Percentiles rank a stretch among this genome's conserved stretches.
phyloP scores from a whole-genome alignment of 2,329 filamentous ascomycete genomes.

The Albophoma yamanashiensis region DNA sequence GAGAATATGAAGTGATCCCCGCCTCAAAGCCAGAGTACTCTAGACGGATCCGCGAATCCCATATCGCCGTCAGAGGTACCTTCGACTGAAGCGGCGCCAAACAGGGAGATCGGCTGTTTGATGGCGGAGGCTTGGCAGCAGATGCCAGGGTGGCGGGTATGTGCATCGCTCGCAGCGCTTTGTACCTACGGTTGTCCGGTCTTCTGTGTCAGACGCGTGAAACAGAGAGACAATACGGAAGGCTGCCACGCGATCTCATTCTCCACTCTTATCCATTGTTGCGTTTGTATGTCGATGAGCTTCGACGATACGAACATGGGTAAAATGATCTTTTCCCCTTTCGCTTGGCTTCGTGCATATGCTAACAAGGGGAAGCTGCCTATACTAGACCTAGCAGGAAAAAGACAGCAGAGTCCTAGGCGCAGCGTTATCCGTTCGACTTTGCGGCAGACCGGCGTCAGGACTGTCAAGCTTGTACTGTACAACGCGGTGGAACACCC shows the following conservation, averaged over 20 bases:
- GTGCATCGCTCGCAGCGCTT: conserved; percentile 1
- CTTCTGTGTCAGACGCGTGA: background rate
- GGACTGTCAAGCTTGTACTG: background rate
- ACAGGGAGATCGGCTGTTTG: conserved; percentile 2
- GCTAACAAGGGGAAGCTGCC: background rate
- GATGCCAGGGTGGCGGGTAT: conserved; percentile 1
- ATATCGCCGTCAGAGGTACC: background rate
- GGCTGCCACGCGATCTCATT: background rate
- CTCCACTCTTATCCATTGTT: background rate
- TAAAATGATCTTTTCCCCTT: no score
- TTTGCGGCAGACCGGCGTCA: background rate
- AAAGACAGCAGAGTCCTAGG: background rate
- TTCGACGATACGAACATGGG: background rate
- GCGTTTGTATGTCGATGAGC: background rate
- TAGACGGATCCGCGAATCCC: background rate
- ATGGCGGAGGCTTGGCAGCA: conserved; percentile 1
- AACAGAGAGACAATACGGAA: background rate
- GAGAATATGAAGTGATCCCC: background rate
- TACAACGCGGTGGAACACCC: background rate
- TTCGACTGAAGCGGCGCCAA: background rate
- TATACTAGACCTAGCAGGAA: background rate
- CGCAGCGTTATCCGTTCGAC: background rate
- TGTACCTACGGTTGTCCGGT: background rate
- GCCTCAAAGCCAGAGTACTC: background rate
- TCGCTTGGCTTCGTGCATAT: background rate